Base-by-base conservation (phyloP, 2,329 filamentous ascomycete genomes). In the Paecilomyces sp. region DNA sequence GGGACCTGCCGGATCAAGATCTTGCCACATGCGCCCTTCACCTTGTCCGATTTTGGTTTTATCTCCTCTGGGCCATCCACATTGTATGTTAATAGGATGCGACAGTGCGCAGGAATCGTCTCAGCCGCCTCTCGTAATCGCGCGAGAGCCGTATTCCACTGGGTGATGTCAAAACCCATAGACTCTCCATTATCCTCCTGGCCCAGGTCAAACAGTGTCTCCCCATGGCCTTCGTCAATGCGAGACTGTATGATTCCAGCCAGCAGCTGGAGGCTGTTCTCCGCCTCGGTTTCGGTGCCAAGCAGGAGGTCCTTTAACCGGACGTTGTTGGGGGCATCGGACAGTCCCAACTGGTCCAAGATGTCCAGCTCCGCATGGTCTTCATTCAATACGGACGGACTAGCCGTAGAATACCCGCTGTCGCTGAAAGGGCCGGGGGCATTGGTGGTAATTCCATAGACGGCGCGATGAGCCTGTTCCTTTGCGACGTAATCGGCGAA, bases 401-500 rank as follows among this genome's bases (percentile, higher is more conserved):
- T 71, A 1, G 68, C 68, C 3, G 73, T 78, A 31, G 72, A 73
- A 60, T 77, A 75, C 34, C 73, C 74, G 64, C 72, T 78, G 60
- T 79, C 74, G 63, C 73, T 76, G 11, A 74, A 72, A 12, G 73
- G 68, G 9, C 72, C 64, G 12, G 71, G 69, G 15, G 65, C 64
- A 36, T 58, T 63, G 31, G 73, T 65, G 58, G 73, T 69, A 50
- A 74, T 72, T 50, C 74, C 72, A 51, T 75, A 76, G 54, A 64
- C 66, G 13, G 71, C 68, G 51, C 76, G 75, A 28, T 70, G 73
- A 25, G 87, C 87, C 75, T 97, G 94, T 74, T 97, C 92, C 73
- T 92, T 89, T 75, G 97, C 92, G 65, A 97, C 94, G 70, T 97
- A 97, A 70, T 99, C 94, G 74, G 92, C 92, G 73, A 99, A 99